phyloP scores from a whole-genome alignment of 768 basidiomycete genomes.

The Hebeloma cylindrosporum region DNA sequence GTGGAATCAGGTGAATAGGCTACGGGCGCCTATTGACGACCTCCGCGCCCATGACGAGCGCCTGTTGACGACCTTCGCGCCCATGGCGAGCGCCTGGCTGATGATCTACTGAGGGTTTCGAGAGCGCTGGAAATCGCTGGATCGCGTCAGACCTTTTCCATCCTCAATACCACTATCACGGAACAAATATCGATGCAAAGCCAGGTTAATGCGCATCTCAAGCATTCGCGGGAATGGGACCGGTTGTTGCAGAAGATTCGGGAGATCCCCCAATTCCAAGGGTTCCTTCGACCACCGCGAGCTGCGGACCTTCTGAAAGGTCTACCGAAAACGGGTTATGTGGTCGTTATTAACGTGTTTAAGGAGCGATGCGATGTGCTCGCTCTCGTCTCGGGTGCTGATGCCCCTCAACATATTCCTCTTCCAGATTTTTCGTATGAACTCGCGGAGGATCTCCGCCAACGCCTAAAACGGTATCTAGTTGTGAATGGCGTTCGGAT shows the following conservation, averaged over 20 bases:
- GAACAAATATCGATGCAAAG: constrained; percentile 8
- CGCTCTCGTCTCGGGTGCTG: constrained; percentile 1
- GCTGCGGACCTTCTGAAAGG: neutral
- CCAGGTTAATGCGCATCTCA: constrained; percentile 2
- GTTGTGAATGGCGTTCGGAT: constrained; percentile 12
- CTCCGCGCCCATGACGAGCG: constrained; percentile 1
- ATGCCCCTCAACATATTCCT: constrained; percentile 8
- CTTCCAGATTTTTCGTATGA: constrained; percentile 12
- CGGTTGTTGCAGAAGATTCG: constrained; percentile 7
- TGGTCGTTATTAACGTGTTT: constrained; percentile 14
- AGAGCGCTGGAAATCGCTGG: constrained; percentile 5
- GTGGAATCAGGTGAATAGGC: constrained; percentile 11
- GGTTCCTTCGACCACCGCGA: constrained; percentile 15
- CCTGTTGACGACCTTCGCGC: constrained; percentile 5
- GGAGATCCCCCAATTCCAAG: constrained; percentile 15
- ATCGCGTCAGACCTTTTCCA: neutral
- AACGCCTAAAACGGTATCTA: neutral
- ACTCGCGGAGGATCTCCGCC: constrained; percentile 4
- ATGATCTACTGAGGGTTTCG: constrained; percentile 1
- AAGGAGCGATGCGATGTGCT: constrained; percentile 12
- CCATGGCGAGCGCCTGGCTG: constrained; percentile 1
- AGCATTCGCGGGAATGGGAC: constrained; percentile 16
- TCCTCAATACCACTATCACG: neutral
- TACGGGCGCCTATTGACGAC: constrained; percentile 8
- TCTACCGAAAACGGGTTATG: constrained; percentile 4